Conservation (phyloP, 495 filamentous ascomycete genomes). For the Parathielavia hyrcaniae region DNA sequence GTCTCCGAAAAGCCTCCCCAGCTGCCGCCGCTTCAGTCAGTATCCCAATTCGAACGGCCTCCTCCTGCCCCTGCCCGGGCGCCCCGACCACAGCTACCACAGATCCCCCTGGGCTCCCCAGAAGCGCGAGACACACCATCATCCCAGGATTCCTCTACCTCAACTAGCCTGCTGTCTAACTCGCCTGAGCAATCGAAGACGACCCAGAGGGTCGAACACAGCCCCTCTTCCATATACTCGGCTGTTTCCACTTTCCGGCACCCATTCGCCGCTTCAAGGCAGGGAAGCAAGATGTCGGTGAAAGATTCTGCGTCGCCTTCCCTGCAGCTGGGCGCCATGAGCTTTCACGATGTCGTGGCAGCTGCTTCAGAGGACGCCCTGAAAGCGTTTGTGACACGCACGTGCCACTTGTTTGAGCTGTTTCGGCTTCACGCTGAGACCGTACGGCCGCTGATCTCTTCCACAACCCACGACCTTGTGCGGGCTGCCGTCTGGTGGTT, state of each 20-base stretch:
- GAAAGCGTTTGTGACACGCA: slow-evolving; percentile 58
- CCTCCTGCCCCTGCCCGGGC: slow-evolving; percentile 8
- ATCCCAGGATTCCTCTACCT: slow-evolving; percentile 9
- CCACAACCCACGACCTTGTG: slow-evolving; percentile 57
- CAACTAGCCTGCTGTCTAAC: slow-evolving; percentile 13
- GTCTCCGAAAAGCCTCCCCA: slow-evolving; percentile 4
- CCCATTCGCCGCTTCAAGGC: slow-evolving; percentile 22
- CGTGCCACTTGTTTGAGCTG: slow-evolving; percentile 58
- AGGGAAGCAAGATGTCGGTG: slow-evolving; percentile 25
- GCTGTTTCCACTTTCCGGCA: slow-evolving; percentile 27
- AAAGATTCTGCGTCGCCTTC: slow-evolving; percentile 22
- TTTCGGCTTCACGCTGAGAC: slow-evolving; percentile 67
- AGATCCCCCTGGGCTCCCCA: slow-evolving; percentile 8
- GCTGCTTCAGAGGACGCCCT: slow-evolving; percentile 58
- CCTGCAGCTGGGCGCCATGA: slow-evolving; percentile 18
- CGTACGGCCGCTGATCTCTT: slow-evolving; percentile 55
- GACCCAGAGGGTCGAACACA: slow-evolving; percentile 20
- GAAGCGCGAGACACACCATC: slow-evolving; percentile 15
- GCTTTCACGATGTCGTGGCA: slow-evolving; percentile 33
- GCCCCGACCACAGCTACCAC: slow-evolving; percentile 8
- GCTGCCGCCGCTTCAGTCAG: slow-evolving; percentile 2
- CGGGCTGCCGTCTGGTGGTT: slow-evolving; percentile 83
- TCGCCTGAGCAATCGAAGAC: slow-evolving; percentile 23
- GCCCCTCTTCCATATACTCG: slow-evolving; percentile 28
- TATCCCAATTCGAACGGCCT: background rate